Evolutionary conservation across 805 yeast species (phyloP).

Genomic region (Hanseniaspora hatyaiensis): DNA sequence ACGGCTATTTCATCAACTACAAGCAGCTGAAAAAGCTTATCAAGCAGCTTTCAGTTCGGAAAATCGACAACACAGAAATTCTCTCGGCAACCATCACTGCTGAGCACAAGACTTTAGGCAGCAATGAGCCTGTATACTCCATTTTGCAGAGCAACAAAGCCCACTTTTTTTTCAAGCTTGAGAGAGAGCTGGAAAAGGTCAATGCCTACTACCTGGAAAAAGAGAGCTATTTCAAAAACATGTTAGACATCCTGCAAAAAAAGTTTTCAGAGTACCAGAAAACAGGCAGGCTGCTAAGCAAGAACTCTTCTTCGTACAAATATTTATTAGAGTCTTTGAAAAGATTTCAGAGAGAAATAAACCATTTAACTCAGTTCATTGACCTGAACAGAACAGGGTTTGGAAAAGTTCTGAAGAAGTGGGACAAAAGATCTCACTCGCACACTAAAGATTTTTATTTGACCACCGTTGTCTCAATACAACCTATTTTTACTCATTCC

Average conservation of each 20-base stretch:
- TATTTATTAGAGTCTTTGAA: conserved; percentile 80
- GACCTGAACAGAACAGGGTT: conserved; percentile 93
- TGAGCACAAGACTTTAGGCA: too few species aligned
- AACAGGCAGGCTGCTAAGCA: conserved; percentile 39
- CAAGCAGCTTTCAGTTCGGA: conserved; percentile 48
- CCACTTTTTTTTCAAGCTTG: conserved; percentile 72
- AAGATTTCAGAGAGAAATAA: conserved; percentile 78
- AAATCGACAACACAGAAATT: background rate
- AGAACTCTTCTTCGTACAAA: conserved; percentile 64
- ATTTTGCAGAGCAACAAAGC: conserved; percentile 81
- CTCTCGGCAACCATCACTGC: conserved; percentile 4
- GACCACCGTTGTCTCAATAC: conserved; percentile 87
- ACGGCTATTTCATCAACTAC: conserved; percentile 87
- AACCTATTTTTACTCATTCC: conserved; percentile 80
- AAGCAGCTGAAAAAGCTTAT: conserved; percentile 86
- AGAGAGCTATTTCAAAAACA: conserved; percentile 72
- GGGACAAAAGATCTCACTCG: conserved; percentile 95
- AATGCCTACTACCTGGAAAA: conserved; percentile 84
- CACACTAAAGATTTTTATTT: conserved; percentile 87
- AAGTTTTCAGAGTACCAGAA: conserved; percentile 46
- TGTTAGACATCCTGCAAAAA: conserved; percentile 62
- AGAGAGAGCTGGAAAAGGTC: conserved; percentile 90
- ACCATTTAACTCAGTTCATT: conserved; percentile 81
- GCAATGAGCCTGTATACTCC: conserved; percentile 33
- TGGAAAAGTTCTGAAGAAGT: conserved; percentile 86